phyloP scores from a whole-genome alignment of 768 basidiomycete genomes.

The Termitomyces titanicus region DNA sequence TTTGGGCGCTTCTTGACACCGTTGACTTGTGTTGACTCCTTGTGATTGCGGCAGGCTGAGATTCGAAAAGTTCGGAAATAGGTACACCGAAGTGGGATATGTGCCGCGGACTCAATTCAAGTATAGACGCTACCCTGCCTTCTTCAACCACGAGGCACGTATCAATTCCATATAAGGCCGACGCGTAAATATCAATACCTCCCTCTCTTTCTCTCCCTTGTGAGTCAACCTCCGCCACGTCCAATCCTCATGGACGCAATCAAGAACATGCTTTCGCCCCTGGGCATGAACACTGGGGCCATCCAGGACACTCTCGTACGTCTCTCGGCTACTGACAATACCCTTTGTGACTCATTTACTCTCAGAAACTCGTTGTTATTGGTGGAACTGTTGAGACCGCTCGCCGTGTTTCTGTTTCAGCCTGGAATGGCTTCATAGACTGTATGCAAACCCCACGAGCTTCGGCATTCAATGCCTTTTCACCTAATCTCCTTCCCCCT shows the following conservation, averaged over 20 bases:
- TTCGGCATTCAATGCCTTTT: not conserved
- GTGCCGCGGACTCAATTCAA: conserved; percentile 22
- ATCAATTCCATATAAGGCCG: conserved; percentile 39
- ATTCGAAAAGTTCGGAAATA: conserved; percentile 14
- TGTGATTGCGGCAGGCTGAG: conserved; percentile 13
- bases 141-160: conserved; percentile 38
- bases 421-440: conserved; percentile 88
- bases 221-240: conserved; percentile 12
- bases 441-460: conserved; percentile 41
- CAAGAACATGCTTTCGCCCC: conserved; percentile 68
- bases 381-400: conserved; percentile 88
- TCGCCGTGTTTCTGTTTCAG: conserved; percentile 73
- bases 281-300: conserved; percentile 62
- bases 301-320: conserved; percentile 78
- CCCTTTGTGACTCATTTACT: conserved; percentile 6
- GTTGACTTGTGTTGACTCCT: conserved; percentile 9
- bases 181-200: conserved; percentile 33
- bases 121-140: conserved; percentile 31
- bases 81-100: conserved; percentile 13
- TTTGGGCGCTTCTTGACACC: conserved; percentile 4
- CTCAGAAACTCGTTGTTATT: conserved; percentile 84
- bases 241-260: conserved; percentile 58
- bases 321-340: conserved; percentile 1
- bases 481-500: not conserved
- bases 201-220: conserved; percentile 29